Conservation (phyloP, 108 stramenopile species). For the Skeletonema costatum region DNA sequence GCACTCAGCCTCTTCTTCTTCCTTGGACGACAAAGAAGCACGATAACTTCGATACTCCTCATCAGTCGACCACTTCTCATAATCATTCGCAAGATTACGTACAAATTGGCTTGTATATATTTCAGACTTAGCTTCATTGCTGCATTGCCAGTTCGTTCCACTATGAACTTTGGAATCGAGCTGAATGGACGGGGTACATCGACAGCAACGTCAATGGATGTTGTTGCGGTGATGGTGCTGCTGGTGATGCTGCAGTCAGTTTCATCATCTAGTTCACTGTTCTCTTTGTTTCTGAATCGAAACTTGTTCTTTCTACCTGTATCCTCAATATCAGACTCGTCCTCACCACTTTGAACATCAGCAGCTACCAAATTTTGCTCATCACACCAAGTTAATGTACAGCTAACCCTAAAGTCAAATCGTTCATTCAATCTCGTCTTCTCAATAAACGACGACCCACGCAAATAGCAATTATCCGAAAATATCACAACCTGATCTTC, state of each 20-base stretch:
- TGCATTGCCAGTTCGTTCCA: constrained; percentile 37
- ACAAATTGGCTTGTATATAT: constrained; percentile 34
- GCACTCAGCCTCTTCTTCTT: neutral
- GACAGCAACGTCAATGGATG: constrained; percentile 40
- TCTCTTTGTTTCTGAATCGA: no score
- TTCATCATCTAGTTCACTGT: neutral
- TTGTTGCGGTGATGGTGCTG: constrained; percentile 24
- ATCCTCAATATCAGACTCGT: neutral
- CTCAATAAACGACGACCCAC: constrained; percentile 48
- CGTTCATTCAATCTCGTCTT: constrained; percentile 46
- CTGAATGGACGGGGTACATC: constrained; percentile 47
- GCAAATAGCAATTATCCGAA: constrained; percentile 33
- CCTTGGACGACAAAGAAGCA: constrained; percentile 27
- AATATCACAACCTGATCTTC: constrained; percentile 29
- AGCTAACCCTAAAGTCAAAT: constrained; percentile 33
- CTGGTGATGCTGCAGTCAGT: neutral
- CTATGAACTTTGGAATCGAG: constrained; percentile 30
- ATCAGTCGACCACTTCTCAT: constrained; percentile 41
- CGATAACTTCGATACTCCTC: constrained; percentile 32
- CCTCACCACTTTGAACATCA: neutral
- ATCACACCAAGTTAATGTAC: constrained; percentile 42
- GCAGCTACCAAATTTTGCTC: neutral
- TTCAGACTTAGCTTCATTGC: constrained; percentile 45
- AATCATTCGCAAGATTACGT: constrained; percentile 38
- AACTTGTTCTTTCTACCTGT: no score